phyloP scores from a whole-genome alignment of 78 protist genomes.

The Fonticula alba region DNA sequence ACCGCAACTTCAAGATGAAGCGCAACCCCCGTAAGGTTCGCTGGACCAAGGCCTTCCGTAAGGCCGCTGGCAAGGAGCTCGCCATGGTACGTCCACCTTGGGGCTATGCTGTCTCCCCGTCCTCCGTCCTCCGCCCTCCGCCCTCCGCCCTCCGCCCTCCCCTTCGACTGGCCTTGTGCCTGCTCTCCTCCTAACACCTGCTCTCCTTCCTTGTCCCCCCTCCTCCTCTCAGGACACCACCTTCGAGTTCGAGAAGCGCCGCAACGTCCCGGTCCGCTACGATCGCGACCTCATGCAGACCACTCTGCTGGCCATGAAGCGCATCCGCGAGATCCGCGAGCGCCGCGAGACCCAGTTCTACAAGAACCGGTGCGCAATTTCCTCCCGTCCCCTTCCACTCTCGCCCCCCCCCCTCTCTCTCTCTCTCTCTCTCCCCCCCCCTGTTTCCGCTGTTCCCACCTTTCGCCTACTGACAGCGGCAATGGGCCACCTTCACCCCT shows the following conservation, averaged over 20 bases:
- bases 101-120: neutral
- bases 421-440: neutral
- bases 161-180: neutral
- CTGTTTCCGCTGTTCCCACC: neutral
- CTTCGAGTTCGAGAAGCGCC: slow-evolving; percentile 81
- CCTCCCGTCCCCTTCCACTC: neutral
- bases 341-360: slow-evolving; percentile 41
- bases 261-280: slow-evolving; percentile 81
- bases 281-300: slow-evolving; percentile 62
- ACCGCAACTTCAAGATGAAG: slow-evolving; percentile 76
- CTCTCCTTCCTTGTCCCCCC: neutral
- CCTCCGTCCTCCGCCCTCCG: neutral
- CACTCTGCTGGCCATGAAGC: slow-evolving; percentile 64
- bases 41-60: slow-evolving; percentile 97
- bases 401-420: neutral
- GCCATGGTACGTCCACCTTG: slow-evolving; percentile 24
- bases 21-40: slow-evolving; percentile 90
- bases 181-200: neutral
- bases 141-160: neutral
- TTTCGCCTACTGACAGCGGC: neutral
- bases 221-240: slow-evolving; percentile 35
- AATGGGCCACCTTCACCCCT: neutral
- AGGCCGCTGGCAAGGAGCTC: slow-evolving; percentile 83
- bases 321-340: slow-evolving; percentile 37
- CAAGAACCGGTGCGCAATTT: slow-evolving; percentile 25